phyloP scores from a whole-genome alignment of 805 yeast genomes.

The Ogataea nonfermentans region DNA sequence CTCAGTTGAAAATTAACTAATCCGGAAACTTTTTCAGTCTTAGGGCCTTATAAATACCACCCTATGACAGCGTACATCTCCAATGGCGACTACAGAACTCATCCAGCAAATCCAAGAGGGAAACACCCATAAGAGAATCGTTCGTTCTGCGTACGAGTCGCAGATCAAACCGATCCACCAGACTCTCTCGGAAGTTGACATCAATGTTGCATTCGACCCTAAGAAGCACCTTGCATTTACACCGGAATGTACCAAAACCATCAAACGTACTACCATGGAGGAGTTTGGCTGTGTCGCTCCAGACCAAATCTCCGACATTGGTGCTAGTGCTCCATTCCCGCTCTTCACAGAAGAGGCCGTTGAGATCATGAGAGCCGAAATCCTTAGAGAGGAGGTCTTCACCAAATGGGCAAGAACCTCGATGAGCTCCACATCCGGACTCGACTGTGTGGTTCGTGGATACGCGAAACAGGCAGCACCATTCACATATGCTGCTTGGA shows the following conservation, averaged over 20 bases:
- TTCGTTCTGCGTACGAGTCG: slow-evolving; percentile 33
- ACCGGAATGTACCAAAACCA: slow-evolving; percentile 34
- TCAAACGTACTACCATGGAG: slow-evolving; percentile 43
- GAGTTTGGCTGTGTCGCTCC: slow-evolving; percentile 47
- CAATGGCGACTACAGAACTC: slow-evolving; percentile 35
- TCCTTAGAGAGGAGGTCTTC: slow-evolving; percentile 46
- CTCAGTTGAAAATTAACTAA: slow-evolving; percentile 1
- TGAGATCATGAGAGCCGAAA: slow-evolving; percentile 55
- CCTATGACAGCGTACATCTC: background rate
- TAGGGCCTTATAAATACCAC: slow-evolving; percentile 5
- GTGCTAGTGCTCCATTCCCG: slow-evolving; percentile 60
- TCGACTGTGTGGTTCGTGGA: slow-evolving; percentile 52
- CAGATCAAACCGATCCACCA: slow-evolving; percentile 34
- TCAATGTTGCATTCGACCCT: slow-evolving; percentile 37
- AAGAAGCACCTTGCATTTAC: slow-evolving; percentile 38
- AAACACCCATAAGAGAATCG: slow-evolving; percentile 36
- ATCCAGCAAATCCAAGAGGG: slow-evolving; percentile 37
- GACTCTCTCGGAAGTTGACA: slow-evolving; percentile 20
- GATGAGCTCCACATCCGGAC: slow-evolving; percentile 45
- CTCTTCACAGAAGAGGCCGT: slow-evolving; percentile 60
- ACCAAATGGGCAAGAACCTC: slow-evolving; percentile 43
- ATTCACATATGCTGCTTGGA: slow-evolving; percentile 56
- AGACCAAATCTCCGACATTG: slow-evolving; percentile 52
- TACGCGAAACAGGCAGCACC: slow-evolving; percentile 46
- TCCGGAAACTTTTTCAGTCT: slow-evolving; percentile 3